A percentile compares a stretch with the other conserved stretches of the same genome.
Evolutionary conservation across 2,329 filamentous ascomycete species (phyloP).

Genomic region (Niveomyces coronatus): DNA sequence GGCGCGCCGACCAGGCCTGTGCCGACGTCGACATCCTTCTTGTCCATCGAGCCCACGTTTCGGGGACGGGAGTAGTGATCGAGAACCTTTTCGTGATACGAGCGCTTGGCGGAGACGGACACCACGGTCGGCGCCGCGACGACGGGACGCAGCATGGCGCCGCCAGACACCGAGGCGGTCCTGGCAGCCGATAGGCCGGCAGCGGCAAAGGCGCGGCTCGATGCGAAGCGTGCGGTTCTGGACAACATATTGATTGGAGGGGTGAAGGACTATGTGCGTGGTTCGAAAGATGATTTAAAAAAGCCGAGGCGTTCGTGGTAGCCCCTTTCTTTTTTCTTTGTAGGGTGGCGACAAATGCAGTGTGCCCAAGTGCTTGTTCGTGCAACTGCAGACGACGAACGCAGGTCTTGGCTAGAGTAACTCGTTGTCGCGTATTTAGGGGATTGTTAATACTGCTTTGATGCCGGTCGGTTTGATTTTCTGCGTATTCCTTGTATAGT

Average conservation of each 20-base stretch:
- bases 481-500: no score
- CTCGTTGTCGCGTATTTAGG: no score
- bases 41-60: conserved; percentile 50
- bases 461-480: no score
- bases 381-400: no score
- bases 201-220: conserved; percentile 32
- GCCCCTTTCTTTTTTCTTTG: no score
- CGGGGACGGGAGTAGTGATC: conserved; percentile 43
- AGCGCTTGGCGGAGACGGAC: conserved; percentile 30
- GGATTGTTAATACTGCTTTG: no score
- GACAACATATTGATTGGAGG: conserved; percentile 32
- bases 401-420: no score
- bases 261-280: conserved; percentile 5
- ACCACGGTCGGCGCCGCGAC: conserved; percentile 31
- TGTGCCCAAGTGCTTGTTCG: no score
- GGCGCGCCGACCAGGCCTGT: conserved; percentile 86
- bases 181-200: conserved; percentile 23
- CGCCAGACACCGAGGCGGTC: conserved; percentile 14
- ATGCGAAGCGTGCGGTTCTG: conserved; percentile 32
- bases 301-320: not conserved
- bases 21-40: conserved; percentile 73
- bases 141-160: conserved; percentile 28
- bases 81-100: conserved; percentile 44
- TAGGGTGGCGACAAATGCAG: no score
- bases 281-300: not conserved